Percentiles rank a stretch among this genome's conserved stretches.
Evolutionary conservation across 805 yeast species (phyloP).

Genomic region (Zygoascus tannicola): DNA sequence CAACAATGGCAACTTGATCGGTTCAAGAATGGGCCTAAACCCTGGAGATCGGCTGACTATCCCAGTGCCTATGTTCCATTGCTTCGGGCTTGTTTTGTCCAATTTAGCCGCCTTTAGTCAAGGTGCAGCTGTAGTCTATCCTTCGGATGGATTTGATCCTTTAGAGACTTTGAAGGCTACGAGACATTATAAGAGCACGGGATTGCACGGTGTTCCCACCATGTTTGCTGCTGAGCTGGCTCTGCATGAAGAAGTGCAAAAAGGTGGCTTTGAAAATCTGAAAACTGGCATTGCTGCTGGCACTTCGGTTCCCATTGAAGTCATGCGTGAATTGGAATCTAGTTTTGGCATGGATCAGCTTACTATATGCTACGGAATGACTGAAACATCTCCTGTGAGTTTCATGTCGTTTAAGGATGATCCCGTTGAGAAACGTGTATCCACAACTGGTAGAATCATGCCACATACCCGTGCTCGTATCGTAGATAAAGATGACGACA

Average conservation of each 20-base stretch:
- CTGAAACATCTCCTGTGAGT: constrained; percentile 26
- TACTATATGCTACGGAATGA: constrained; percentile 27
- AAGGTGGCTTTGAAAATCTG: constrained; percentile 19
- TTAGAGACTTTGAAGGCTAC: constrained; percentile 17
- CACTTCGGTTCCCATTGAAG: constrained; percentile 25
- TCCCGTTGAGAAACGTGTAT: constrained; percentile 18
- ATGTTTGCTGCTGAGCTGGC: constrained; percentile 25
- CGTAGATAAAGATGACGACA: constrained; percentile 14
- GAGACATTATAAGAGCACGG: constrained; percentile 20
- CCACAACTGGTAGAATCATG: constrained; percentile 24
- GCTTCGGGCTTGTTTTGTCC: constrained; percentile 26
- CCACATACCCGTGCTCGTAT: constrained; percentile 24
- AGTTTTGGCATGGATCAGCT: constrained; percentile 19
- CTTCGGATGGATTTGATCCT: constrained; percentile 22
- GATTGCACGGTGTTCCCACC: constrained; percentile 26
- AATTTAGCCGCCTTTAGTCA: constrained; percentile 20
- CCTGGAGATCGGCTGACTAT: constrained; percentile 22
- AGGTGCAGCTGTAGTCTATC: constrained; percentile 22
- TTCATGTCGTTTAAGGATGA: constrained; percentile 24
- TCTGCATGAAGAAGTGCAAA: constrained; percentile 14
- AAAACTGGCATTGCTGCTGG: constrained; percentile 28
- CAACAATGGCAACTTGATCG: constrained; percentile 24
- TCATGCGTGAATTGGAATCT: constrained; percentile 19
- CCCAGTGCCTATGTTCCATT: constrained; percentile 28
- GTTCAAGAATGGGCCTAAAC: constrained; percentile 20